phyloP scores from a whole-genome alignment of 1,284 basidiomycete species.

The Takashimella koratensis region DNA sequence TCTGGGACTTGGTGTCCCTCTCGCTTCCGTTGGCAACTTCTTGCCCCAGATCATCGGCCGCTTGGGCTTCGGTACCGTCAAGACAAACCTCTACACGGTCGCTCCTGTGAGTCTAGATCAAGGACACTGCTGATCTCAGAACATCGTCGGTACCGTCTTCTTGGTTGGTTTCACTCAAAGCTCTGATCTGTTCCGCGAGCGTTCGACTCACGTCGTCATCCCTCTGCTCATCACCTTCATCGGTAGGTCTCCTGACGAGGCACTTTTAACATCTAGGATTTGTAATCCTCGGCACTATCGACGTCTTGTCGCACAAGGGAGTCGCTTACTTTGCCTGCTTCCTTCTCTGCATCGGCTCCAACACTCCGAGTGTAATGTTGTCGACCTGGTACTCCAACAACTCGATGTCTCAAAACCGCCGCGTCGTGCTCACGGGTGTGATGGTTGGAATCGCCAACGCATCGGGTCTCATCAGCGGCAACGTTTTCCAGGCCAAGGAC shows the following conservation, averaged over 20 bases:
- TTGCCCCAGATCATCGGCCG: constrained; percentile 26
- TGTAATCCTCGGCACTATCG: constrained; percentile 55
- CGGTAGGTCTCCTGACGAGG: not conserved
- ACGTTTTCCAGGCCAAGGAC: constrained; percentile 52
- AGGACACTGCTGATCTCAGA: too few relatives aligned
- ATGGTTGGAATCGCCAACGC: constrained; percentile 56
- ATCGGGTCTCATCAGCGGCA: constrained; percentile 55
- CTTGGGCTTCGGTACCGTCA: constrained; percentile 24
- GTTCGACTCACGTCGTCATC: constrained; percentile 41
- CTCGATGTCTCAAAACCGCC: constrained; percentile 53
- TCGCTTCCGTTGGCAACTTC: constrained; percentile 56
- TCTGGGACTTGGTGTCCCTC: constrained; percentile 54
- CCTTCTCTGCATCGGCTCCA: constrained; percentile 49
- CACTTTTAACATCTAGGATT: constrained; percentile 45
- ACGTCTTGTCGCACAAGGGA: constrained; percentile 47
- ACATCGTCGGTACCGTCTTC: constrained; percentile 54
- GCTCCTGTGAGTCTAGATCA: too few relatives aligned
- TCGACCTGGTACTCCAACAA: constrained; percentile 57
- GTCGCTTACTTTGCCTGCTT: constrained; percentile 38
- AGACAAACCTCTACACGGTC: constrained; percentile 34
- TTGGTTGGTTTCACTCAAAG: constrained; percentile 55
- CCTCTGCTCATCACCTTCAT: constrained; percentile 48
- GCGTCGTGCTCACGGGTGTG: constrained; percentile 55
- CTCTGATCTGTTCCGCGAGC: constrained; percentile 57
- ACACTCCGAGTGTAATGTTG: constrained; percentile 54